Conservation (phyloP, 352 stramenopile genomes). For the Phytophthora macrochlamydospora region DNA sequence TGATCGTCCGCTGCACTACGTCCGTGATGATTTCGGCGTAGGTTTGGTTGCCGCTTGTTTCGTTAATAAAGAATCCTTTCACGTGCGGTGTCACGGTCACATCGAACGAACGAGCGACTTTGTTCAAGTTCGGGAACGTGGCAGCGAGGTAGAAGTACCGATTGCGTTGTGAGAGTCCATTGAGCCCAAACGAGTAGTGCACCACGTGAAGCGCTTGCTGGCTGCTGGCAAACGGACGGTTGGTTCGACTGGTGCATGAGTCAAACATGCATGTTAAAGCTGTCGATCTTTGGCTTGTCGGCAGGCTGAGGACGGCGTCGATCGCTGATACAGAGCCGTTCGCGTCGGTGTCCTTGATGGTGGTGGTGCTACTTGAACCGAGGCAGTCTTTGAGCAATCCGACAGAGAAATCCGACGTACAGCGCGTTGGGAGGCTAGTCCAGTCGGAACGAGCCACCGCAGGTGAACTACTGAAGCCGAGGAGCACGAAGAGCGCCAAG, state of each 20-base stretch:
- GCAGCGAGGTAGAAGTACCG: constrained; percentile 71
- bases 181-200: constrained; percentile 64
- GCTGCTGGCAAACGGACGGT: constrained; percentile 39
- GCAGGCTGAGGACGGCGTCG: constrained; percentile 44
- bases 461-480: constrained; percentile 48
- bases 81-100: constrained; percentile 63
- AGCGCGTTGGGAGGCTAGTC: constrained; percentile 54
- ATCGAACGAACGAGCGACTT: constrained; percentile 37
- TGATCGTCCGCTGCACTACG: constrained; percentile 39
- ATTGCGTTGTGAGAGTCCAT: constrained; percentile 53
- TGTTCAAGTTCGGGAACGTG: constrained; percentile 50
- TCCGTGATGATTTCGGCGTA: constrained; percentile 43
- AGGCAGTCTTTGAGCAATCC: constrained; percentile 42
- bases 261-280: constrained; percentile 63
- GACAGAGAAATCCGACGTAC: constrained; percentile 57
- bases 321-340: constrained; percentile 45
- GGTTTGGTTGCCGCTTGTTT: constrained; percentile 35
- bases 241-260: constrained; percentile 48
- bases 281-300: constrained; percentile 27
- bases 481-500: constrained; percentile 48
- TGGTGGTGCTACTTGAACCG: constrained; percentile 16
- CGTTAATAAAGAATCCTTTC: constrained; percentile 52
- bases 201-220: constrained; percentile 40
- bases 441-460: constrained; percentile 51
- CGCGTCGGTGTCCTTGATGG: constrained; percentile 12